Base-by-base conservation (phyloP, 805 yeast species). In the Kazachstania psychrophila region DNA sequence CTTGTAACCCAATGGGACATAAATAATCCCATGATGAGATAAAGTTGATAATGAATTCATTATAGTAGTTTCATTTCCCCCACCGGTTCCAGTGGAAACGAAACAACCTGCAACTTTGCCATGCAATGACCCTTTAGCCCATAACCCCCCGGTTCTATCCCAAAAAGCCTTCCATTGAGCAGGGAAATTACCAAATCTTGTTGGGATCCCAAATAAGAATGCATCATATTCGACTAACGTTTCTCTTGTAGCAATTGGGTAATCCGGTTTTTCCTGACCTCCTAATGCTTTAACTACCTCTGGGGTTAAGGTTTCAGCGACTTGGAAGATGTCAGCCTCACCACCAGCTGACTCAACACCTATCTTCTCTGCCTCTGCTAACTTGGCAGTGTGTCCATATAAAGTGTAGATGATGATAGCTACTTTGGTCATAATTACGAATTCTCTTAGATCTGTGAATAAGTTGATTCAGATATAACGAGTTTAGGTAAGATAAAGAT, bases 111-210 rank as follows among this genome's bases (percentile, higher is more conserved):
- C 85, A 42, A 75, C 75, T 64, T 84, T 84, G 48, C 87, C 88
- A 57, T 70, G 65, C 44, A 82, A 66, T 20, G 76, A 73, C 54
- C 92, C 89, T 14, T 56, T 36, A 33, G 80, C 85, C 94, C 95
- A 85, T 49, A 80, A 66, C 23, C 77, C 77, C 56, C 92, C 92
- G 30, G 88, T 78, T 39, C 75, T 60, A 53, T 81, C 94, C 73
- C 82, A 73, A 69, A 80, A 84, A 14, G 81, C 66, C 60, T 71
- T 72, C 70, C 79, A 72, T 61, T 85, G 94, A 34, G 85, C 80
- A 38, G 94, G 89, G 62, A 70, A 62, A 58, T 70, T 73, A 62
- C 95, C 96, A 57, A 65, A 86, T 64, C 95, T 76, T 38, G 95
- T 81, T 52, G 95, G 94, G 49, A 82, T 60, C 56, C 95, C 96